Base-by-base conservation (phyloP, 2,329 filamentous ascomycete genomes). In the Colletotrichum musae region DNA sequence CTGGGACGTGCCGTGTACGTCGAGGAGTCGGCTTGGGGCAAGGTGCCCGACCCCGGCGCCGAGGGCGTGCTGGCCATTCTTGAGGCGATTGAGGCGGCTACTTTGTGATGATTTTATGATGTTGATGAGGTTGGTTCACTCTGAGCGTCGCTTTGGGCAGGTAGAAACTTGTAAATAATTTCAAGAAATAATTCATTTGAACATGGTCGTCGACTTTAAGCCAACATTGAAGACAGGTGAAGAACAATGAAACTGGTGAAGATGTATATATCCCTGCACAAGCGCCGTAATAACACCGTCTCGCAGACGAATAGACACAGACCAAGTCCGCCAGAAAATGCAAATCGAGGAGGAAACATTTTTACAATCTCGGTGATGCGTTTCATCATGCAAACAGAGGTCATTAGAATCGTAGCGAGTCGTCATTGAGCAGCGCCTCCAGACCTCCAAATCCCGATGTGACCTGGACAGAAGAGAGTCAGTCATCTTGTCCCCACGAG, bases 1-100 rank as follows among this genome's bases (percentile, higher is more conserved):
- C 79, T 94, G 51, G 92, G 92, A n/a, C 83, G 92, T 60, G 88
- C 90, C 3, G 92, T 94, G 6, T 94, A 94, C 77, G 89, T 94
- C 59, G 91, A 90, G 45, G 87, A 89, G 70, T 87, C 83, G 81
- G 91, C 89, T 45, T 93, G 85, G 84, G 88, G 85, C 80, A 83
- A 91, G 74, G 86, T 93, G n/a, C 91, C 92, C 18, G 92, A 94
- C 81, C 92, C 92, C 3, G 91, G 91, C 32, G 91, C 91, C 6
- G 79, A 80, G 74, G 81, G 80, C 0, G 65, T 94, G 62, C 87
- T 87, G 54, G 87, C 90, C 76, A 89, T 94, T 74, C 84, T 94
- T 75, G 81, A 84, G 60, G 92, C 92, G 15, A 77, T 94, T 72
- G 88, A 68, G 28, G 59, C 58, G 24, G 64, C 58, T 2, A 52